Evolutionary conservation across 1,139 yeast species (phyloP).

Genomic region (Geotrichum restrictum): DNA sequence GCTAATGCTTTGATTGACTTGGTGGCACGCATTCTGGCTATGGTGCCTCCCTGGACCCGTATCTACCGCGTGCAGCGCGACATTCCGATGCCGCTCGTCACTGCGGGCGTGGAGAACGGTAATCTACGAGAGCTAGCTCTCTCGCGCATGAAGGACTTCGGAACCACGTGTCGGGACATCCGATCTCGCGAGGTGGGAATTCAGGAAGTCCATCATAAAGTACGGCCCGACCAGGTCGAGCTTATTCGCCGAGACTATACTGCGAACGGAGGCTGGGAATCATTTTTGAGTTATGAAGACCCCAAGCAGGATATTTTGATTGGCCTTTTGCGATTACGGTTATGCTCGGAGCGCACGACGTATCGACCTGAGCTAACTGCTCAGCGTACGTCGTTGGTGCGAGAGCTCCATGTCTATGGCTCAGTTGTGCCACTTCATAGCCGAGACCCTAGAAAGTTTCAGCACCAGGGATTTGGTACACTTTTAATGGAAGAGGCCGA

Average conservation of each 20-base stretch:
- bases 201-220: conserved; percentile 96
- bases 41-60: conserved; percentile 99
- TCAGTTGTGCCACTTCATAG: conserved; percentile 95
- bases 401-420: conserved; percentile 96
- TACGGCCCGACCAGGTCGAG: conserved; percentile 96
- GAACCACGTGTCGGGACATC: conserved; percentile 94
- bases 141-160: conserved; percentile 97
- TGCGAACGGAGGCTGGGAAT: conserved; percentile 99
- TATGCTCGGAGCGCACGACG: conserved; percentile 84
- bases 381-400: conserved; percentile 86
- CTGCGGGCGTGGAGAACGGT: conserved; percentile 98
- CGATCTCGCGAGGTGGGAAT: conserved; percentile 98
- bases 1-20: conserved; percentile 91
- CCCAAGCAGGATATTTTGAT: conserved; percentile 94
- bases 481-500: conserved; percentile 97
- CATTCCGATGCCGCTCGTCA: conserved; percentile 97
- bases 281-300: conserved; percentile 92
- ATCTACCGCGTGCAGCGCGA: conserved; percentile 97
- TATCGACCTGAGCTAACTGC: conserved; percentile 80
- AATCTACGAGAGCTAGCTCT: conserved; percentile 90
- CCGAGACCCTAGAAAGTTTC: conserved; percentile 96
- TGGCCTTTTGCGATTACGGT: conserved; percentile 82
- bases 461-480: conserved; percentile 98
- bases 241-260: conserved; percentile 90
- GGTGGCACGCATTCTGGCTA: conserved; percentile 89